These are phyloP conservation scores for Hypoxylon fuscum DNA, from an alignment of 495 filamentous ascomycete genomes.

Conservation along the genomic window DNA sequence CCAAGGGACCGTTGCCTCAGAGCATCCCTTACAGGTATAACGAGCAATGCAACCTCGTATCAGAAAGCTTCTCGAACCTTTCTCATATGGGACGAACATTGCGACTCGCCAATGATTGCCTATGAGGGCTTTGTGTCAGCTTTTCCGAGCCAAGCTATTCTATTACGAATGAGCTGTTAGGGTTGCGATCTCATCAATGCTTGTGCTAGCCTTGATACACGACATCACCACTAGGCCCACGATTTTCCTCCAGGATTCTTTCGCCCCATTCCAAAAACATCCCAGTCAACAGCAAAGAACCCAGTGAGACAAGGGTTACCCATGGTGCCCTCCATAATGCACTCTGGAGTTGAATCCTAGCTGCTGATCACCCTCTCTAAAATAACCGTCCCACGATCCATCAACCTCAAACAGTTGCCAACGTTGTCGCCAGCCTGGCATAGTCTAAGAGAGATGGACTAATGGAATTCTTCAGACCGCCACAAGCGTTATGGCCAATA, in stretches of 20 bases:
- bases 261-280: conserved; percentile 34
- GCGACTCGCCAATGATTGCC: conserved; percentile 4
- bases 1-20: conserved; percentile 35
- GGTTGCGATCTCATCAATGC: conserved; percentile 22
- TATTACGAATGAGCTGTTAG: conserved; percentile 15
- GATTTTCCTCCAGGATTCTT: conserved; percentile 26
- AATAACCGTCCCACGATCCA: conserved; percentile 54
- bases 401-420: conserved; percentile 50
- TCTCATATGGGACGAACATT: conserved; percentile 18
- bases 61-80: conserved; percentile 37
- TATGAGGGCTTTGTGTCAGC: conserved; percentile 23
- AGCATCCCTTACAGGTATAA: conserved; percentile 16
- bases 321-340: conserved; percentile 32
- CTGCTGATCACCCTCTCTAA: conserved; percentile 57
- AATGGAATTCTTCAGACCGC: conserved; percentile 24
- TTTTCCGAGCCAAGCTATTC: conserved; percentile 26
- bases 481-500: conserved; percentile 13
- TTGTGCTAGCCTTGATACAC: conserved; percentile 24
- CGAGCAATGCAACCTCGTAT: conserved; percentile 35
- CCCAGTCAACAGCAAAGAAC: conserved; percentile 20
- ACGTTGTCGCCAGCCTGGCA: conserved; percentile 8
- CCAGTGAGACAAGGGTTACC: conserved; percentile 36
- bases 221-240: conserved; percentile 22
- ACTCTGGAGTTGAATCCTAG: conserved; percentile 48
- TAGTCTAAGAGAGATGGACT: conserved; percentile 15